Conservation (phyloP, 2,329 filamentous ascomycete genomes). For the Penicillium palitans region DNA sequence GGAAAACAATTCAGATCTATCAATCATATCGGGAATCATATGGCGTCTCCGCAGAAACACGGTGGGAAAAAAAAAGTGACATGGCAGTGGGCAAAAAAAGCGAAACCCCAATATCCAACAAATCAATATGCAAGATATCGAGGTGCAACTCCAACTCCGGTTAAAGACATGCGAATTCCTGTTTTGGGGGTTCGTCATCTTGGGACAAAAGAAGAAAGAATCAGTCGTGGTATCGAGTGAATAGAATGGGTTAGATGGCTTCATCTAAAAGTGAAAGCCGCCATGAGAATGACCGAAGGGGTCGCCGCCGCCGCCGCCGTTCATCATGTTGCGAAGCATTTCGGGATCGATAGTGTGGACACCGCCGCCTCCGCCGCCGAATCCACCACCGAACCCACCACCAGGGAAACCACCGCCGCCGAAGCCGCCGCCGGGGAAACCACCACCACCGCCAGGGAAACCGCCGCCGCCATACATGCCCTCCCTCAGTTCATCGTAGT, state of each 20-base stretch:
- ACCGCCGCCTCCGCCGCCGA: constrained; percentile 37
- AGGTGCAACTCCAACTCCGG: constrained; percentile 16
- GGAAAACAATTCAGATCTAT: constrained; percentile 15
- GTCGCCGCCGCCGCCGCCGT: constrained; percentile 57
- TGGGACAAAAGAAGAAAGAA: constrained; percentile 3
- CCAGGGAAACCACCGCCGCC: constrained; percentile 52
- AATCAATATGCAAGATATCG: constrained; percentile 4
- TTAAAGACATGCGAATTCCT: constrained; percentile 15
- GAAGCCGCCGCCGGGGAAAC: constrained; percentile 49
- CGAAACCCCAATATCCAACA: constrained; percentile 2
- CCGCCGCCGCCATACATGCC: constrained; percentile 67
- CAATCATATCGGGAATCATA: constrained; percentile 25
- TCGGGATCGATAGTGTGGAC: constrained; percentile 64
- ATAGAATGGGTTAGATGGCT: not conserved
- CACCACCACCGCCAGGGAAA: constrained; percentile 52
- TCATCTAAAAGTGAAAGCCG: constrained; percentile 59
- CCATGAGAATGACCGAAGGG: constrained; percentile 44
- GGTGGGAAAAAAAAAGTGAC: constrained; percentile 7
- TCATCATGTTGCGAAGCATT: constrained; percentile 83
- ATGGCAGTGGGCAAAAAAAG: constrained; percentile 8
- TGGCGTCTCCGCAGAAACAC: constrained; percentile 16
- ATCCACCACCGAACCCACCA: constrained; percentile 36
- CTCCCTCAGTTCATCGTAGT: constrained; percentile 86
- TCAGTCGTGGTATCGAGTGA: constrained; percentile 7
- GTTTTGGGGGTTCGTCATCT: not conserved